A percentile compares a stretch with the other conserved stretches of the same genome.
Evolutionary conservation across 176 grass and related monocot species (phyloP).

Genomic region (Pontederia crassipes): DNA sequence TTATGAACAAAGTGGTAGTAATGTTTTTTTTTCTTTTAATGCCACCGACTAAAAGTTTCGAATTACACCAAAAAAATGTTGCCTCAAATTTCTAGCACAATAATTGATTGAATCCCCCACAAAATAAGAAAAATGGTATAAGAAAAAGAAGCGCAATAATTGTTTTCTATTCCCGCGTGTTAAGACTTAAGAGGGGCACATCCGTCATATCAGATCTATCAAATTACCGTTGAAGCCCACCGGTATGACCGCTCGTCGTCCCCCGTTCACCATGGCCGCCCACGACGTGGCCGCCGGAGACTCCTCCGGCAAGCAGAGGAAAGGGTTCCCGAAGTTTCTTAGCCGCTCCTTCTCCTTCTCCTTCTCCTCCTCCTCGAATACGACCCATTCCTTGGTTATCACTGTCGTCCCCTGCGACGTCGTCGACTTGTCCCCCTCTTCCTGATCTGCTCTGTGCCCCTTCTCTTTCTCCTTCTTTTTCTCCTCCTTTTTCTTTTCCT

Average conservation of each 20-base stretch:
- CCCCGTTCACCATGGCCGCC: neutral
- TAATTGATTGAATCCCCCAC: too few species aligned
- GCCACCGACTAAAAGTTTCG: too few species aligned
- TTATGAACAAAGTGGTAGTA: too few species aligned
- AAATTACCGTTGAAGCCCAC: neutral
- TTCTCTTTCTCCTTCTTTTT: neutral
- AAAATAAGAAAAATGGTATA: too few species aligned
- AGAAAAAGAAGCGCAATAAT: too few species aligned
- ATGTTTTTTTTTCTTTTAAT: too few species aligned
- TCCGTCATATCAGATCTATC: neutral
- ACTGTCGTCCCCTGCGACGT: neutral
- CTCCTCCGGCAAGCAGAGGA: neutral
- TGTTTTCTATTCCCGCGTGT: too few species aligned
- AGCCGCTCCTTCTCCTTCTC: neutral
- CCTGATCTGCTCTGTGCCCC: neutral
- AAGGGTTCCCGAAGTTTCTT: too few species aligned
- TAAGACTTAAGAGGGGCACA: neutral
- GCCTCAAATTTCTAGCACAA: too few species aligned
- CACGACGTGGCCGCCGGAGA: neutral
- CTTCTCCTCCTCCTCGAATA: slow-evolving; percentile 2
- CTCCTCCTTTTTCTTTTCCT: neutral
- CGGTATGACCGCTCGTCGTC: neutral
- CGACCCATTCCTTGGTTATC: slow-evolving; percentile 4
- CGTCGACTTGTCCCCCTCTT: neutral
- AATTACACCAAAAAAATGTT: too few species aligned